phyloP scores from a whole-genome alignment of 768 basidiomycete species.

The Russula virescens region DNA sequence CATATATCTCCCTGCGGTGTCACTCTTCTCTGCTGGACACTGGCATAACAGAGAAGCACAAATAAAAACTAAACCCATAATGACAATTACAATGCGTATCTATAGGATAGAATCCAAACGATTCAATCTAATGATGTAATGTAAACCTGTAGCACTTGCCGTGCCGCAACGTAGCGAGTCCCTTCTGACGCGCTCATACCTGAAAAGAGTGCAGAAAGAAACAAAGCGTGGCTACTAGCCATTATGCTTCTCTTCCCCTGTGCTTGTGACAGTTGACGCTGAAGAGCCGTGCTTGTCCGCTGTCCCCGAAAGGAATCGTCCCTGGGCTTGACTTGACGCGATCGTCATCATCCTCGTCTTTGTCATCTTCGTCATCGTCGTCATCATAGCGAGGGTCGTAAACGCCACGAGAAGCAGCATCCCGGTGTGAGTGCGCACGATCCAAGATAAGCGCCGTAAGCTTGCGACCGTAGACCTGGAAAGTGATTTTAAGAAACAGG shows the following conservation, averaged over 20 bases:
- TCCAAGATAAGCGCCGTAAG: conserved; percentile 67
- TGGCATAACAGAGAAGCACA: too few species aligned
- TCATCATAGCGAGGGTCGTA: not conserved
- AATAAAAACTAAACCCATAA: too few species aligned
- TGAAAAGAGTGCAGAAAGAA: not conserved
- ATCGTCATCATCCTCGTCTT: conserved; percentile 28
- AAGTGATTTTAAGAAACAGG: conserved; percentile 5
- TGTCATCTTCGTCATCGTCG: conserved; percentile 27
- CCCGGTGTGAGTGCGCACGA: not conserved
- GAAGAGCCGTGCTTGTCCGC: conserved; percentile 41
- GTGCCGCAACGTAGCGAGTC: not conserved
- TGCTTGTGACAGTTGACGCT: conserved; percentile 42
- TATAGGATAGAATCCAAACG: not conserved
- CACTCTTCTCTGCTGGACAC: too few species aligned
- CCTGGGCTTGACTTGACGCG: conserved; percentile 22
- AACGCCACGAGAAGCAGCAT: not conserved
- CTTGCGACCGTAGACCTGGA: conserved; percentile 50
- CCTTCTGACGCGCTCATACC: too few species aligned
- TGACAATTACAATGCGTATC: too few species aligned
- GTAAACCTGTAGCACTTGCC: too few species aligned
- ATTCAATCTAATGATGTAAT: not conserved
- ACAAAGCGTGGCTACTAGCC: not conserved
- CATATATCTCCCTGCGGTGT: too few species aligned
- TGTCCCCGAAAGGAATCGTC: conserved; percentile 52
- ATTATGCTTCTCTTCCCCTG: not conserved